These are phyloP conservation scores for Nemania sp. DNA, from an alignment of 2,329 filamentous ascomycete genomes.

Conservation along the genomic window DNA sequence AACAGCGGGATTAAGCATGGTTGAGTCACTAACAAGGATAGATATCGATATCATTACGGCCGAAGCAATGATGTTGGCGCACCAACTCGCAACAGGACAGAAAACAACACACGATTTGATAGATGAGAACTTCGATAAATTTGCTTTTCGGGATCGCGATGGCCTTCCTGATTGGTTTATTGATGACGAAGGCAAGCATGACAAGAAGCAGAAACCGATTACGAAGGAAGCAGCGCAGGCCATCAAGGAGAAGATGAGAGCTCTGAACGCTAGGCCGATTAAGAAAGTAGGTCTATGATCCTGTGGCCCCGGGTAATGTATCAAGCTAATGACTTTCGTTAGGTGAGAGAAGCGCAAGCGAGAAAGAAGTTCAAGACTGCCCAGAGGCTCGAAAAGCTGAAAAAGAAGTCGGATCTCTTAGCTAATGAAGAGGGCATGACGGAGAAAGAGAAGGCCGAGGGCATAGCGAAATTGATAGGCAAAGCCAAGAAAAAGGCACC, in stretches of 20 bases:
- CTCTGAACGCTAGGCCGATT: slow-evolving; percentile 46
- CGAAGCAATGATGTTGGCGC: slow-evolving; percentile 96
- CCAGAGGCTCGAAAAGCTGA: slow-evolving; percentile 87
- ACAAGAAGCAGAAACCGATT: slow-evolving; percentile 84
- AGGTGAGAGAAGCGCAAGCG: slow-evolving; percentile 84
- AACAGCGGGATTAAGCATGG: background rate
- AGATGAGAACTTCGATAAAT: slow-evolving; percentile 93
- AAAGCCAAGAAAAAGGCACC: slow-evolving; percentile 81
- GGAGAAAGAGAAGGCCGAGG: slow-evolving; percentile 92
- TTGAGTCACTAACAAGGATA: slow-evolving; percentile 39
- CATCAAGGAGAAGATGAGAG: slow-evolving; percentile 92
- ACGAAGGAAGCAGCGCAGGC: slow-evolving; percentile 85
- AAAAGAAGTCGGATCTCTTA: slow-evolving; percentile 93
- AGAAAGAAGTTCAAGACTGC: slow-evolving; percentile 97
- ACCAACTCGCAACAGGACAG: slow-evolving; percentile 84
- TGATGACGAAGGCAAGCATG: slow-evolving; percentile 85
- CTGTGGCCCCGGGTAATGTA: too few species aligned
- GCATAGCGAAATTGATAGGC: slow-evolving; percentile 78
- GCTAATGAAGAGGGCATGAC: slow-evolving; percentile 89
- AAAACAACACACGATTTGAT: slow-evolving; percentile 77
- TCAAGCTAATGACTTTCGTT: slow-evolving; percentile 9
- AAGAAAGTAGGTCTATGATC: slow-evolving; percentile 69
- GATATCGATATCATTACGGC: slow-evolving; percentile 99
- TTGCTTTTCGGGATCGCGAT: slow-evolving; percentile 85
- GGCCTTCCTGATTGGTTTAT: slow-evolving; percentile 97